Evolutionary conservation across 164 flowering plant species (phyloP).

Genomic region (Houttuynia cordata): DNA sequence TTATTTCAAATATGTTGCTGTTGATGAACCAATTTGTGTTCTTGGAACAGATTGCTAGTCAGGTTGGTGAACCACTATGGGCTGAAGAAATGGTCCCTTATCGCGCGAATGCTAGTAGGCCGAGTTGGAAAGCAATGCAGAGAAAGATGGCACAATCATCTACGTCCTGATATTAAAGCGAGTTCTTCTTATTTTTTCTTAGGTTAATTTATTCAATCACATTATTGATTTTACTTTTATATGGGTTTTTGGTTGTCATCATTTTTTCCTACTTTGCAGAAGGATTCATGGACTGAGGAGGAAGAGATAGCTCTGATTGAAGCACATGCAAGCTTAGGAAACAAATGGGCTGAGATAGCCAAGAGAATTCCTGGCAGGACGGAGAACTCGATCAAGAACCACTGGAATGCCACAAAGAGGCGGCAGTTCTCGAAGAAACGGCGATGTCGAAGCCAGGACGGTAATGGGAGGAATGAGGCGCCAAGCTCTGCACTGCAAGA

Average conservation of each 20-base stretch:
- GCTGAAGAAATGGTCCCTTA: constrained; percentile 29
- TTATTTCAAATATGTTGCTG: neutral
- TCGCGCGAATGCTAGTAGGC: constrained; percentile 24
- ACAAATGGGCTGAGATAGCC: constrained; percentile 12
- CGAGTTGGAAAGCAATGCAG: constrained; percentile 50
- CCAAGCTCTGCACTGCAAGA: constrained; percentile 7
- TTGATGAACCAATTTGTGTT: too few relatives aligned
- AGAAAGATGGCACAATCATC: constrained; percentile 52
- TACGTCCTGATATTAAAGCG: constrained; percentile 42
- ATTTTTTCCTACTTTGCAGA: constrained; percentile 1
- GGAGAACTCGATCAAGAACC: constrained; percentile 11
- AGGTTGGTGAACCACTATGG: constrained; percentile 26
- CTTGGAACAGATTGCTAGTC: constrained; percentile 19
- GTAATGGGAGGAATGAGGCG: too few relatives aligned
- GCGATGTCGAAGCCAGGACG: neutral
- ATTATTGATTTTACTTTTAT: too few relatives aligned
- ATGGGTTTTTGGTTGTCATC: neutral
- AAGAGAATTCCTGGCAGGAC: constrained; percentile 7
- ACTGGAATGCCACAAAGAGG: constrained; percentile 9
- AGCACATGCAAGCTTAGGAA: constrained; percentile 9
- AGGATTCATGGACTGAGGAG: constrained; percentile 9
- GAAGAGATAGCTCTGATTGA: constrained; percentile 5
- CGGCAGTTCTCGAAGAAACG: constrained; percentile 6
- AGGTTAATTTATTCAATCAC: too few relatives aligned
- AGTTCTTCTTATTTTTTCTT: too few relatives aligned